phyloP scores from a whole-genome alignment of 2,329 filamentous ascomycete genomes.

The Pleoardoris graminearum region DNA sequence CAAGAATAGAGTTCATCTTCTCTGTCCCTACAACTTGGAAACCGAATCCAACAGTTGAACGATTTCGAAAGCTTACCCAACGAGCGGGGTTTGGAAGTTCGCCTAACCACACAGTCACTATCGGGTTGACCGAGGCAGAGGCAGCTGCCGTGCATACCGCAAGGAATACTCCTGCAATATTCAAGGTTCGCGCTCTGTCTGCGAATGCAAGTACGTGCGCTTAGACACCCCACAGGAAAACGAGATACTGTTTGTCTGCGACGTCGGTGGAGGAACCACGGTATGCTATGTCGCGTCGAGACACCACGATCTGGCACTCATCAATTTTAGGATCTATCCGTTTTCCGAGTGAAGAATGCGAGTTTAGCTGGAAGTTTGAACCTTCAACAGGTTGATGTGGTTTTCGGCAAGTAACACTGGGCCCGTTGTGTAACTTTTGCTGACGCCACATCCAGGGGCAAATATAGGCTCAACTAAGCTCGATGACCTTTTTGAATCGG shows the following conservation, averaged over 20 bases:
- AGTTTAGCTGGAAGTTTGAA: conserved; percentile 14
- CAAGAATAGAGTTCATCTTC: conserved; percentile 56
- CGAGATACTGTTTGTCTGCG: conserved; percentile 51
- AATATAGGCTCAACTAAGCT: conserved; percentile 43
- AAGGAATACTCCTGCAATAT: conserved; percentile 27
- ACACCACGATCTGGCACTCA: not conserved
- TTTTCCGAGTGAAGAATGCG: conserved; percentile 27
- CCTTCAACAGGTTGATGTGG: conserved; percentile 25
- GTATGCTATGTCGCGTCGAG: not conserved
- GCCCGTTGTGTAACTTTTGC: not conserved
- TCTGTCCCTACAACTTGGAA: conserved; percentile 60
- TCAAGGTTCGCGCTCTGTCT: conserved; percentile 24
- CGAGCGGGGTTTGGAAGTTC: conserved; percentile 52
- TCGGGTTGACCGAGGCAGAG: conserved; percentile 55
- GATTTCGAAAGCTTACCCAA: conserved; percentile 51
- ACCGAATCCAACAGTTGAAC: conserved; percentile 49
- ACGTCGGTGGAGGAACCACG: conserved; percentile 52
- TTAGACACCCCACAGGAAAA: conserved; percentile 13
- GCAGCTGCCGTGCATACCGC: conserved; percentile 53
- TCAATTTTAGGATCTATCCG: conserved; percentile 27
- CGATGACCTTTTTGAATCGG: conserved; percentile 38
- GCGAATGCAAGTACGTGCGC: not conserved
- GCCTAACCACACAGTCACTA: conserved; percentile 40
- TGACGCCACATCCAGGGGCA: conserved; percentile 12
- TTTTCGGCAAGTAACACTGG: conserved; percentile 10